Conservation (phyloP, 2,329 filamentous ascomycete species). For the Cercospora sp. region DNA sequence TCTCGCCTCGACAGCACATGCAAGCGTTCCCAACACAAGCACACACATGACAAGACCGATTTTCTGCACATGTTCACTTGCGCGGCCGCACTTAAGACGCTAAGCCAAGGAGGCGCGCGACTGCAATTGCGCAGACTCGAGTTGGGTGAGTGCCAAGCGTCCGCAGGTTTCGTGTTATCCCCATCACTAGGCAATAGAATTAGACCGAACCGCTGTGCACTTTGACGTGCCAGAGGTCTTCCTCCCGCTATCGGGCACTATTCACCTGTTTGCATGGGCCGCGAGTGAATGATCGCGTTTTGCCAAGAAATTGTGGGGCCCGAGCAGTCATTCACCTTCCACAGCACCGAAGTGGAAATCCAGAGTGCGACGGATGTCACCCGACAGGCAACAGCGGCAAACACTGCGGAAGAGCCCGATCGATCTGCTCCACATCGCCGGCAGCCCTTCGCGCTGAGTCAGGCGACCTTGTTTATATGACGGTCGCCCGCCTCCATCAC, state of each 20-base stretch:
- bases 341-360: background rate
- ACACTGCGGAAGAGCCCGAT: background rate
- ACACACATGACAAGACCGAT: background rate
- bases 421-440: background rate
- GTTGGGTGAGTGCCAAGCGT: slow-evolving; percentile 2
- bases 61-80: background rate
- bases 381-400: background rate
- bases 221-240: background rate
- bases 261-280: background rate
- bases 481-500: background rate
- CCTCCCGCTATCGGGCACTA: background rate
- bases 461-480: background rate
- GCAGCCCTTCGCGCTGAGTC: background rate
- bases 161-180: background rate
- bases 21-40: background rate
- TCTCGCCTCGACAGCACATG: background rate
- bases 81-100: background rate
- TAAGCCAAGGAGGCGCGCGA: slow-evolving; percentile 7
- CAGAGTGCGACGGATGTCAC: background rate
- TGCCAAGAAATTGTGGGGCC: background rate
- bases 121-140: background rate
- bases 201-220: background rate
- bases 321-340: background rate
- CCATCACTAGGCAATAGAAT: background rate
- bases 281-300: slow-evolving; percentile 1